Evolutionary conservation across 2,329 filamentous ascomycete species (phyloP), one percentile per base, ranked within the genome.

Genomic region (Hortaea sp.): DNA sequence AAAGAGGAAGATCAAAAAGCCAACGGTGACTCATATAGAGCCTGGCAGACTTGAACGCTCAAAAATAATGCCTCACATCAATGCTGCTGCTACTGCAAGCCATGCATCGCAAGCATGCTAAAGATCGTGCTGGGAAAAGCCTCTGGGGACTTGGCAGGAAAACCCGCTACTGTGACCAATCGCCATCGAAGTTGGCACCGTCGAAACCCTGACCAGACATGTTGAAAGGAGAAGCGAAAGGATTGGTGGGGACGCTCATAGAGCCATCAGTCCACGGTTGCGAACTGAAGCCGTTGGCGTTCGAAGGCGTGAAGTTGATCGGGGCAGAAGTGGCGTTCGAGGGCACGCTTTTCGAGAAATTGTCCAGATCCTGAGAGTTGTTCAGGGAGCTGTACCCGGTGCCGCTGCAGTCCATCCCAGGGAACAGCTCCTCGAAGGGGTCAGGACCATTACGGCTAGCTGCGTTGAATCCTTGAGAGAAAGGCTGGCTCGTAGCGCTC

Each of bases 201-300:
- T 56, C 42, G 41, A 59, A 64, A 44, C 59, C 54, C 30, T 59
- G 54, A 44, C 57, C 53, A 29, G 20, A 20, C 20, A 20, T 20
- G 20, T 20, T 20, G 20, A 20, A 20, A 20, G 20, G 20, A 4
- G 20, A 20, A 20, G 20, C 20, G 20, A 20, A 20, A 20, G 20
- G 20, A 20, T 20, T 20, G 20, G 2, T 20, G 20, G 20, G 55
- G 3, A 62, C 54, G 47, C 52, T 59, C 46, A 63, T 47, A 4
- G 60, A 61, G 31, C 60, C 58, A 45, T 64, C 61, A 13, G 53
- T 56, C 62, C 62, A 63, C 20, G 57, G 52, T 45, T 62, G 60
- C 7, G 56, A 48, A 3, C 54, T 53, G 49, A 63, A 59, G 37
- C 47, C 53, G 28, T 46, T 41, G 29, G 44, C 47, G 34, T 56